Evolutionary conservation across 2,329 filamentous ascomycete genomes (phyloP), one percentile per base, ranked within the genome.

Genomic region (Colletotrichum scovillei): DNA sequence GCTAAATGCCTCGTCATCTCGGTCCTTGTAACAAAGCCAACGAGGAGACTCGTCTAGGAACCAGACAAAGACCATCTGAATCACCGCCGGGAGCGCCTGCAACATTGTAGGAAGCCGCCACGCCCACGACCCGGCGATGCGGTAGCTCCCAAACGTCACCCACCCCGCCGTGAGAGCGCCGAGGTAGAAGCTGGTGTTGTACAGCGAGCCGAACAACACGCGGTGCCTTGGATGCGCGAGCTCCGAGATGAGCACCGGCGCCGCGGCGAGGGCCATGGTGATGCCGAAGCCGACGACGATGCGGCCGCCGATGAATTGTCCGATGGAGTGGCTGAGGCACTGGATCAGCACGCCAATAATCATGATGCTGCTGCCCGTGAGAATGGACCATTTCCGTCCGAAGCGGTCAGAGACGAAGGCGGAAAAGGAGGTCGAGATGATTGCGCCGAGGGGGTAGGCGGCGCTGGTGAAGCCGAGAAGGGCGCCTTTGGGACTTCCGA

Each of bases 311-410:
- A 83, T 78, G 46, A 84, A 84, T 1, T 75, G 75, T 14, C 66
- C 38, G 2, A 76, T n/a, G n/a, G 79, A 78, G 19, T 69, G 72
- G 80, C 42, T 76, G 1, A 76, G 76, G 1, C 76, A 78, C 35
- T 84, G 82, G 68, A 84, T 77, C 1, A 79, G 77, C 1, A 79
- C 80, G 46, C 80, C 76, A 0, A 80, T 72, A 22, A 83, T 78
- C 38, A 77, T 76, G n/a, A 78, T 63, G n/a, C 83, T 69, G 3
- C 78, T 78, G 12, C 84, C 84, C 4, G 78, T 73, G 9, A 80
- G 75, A 24, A 87, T 78, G 9, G 82, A 80, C 8, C 76, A 75
- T 71, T 82, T 84, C 38, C 86, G 78, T 11, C 86, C 86, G 19
- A 80, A 81, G 58, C 79, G 78, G 67, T 82, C 86, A 19, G 82